phyloP scores from a whole-genome alignment of 2,329 filamentous ascomycete genomes.

The Diaporthe ampelina region DNA sequence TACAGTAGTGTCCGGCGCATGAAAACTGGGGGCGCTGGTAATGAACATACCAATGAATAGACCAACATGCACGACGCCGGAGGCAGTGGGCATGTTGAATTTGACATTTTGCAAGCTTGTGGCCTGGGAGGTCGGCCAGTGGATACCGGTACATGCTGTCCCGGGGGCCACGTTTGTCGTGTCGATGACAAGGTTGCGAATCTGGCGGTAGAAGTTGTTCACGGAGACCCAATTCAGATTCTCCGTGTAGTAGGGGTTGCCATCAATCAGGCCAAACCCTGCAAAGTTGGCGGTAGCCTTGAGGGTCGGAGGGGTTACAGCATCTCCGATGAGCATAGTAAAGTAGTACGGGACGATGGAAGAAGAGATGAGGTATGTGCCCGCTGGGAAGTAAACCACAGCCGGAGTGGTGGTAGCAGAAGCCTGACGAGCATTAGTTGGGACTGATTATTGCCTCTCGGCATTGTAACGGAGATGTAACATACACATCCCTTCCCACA shows the following conservation, averaged over 20 bases:
- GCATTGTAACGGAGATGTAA: neutral
- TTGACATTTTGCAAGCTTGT: slow-evolving; percentile 71
- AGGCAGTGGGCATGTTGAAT: slow-evolving; percentile 64
- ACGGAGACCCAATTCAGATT: slow-evolving; percentile 66
- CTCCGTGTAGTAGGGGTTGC: slow-evolving; percentile 59
- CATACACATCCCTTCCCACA: slow-evolving; percentile 59
- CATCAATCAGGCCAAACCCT: slow-evolving; percentile 63
- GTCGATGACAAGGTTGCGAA: slow-evolving; percentile 72
- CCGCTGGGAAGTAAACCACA: slow-evolving; percentile 59
- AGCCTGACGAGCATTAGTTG: slow-evolving; percentile 48
- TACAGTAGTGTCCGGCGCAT: too few relatives aligned
- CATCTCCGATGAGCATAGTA: slow-evolving; percentile 82
- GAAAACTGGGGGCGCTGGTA: neutral
- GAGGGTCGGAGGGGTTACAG: slow-evolving; percentile 68
- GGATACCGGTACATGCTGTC: slow-evolving; percentile 68
- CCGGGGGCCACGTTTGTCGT: slow-evolving; percentile 65
- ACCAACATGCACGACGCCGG: slow-evolving; percentile 68
- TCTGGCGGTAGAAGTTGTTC: slow-evolving; percentile 72
- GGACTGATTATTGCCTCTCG: neutral
- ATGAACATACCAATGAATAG: slow-evolving; percentile 69
- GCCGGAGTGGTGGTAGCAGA: slow-evolving; percentile 58
- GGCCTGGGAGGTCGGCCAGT: slow-evolving; percentile 79
- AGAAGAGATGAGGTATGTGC: slow-evolving; percentile 78
- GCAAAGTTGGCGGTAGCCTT: slow-evolving; percentile 66
- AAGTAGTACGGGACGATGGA: slow-evolving; percentile 84